Conservation (phyloP, 106 monocot genomes). For the Phalaenopsis aphrodite region DNA sequence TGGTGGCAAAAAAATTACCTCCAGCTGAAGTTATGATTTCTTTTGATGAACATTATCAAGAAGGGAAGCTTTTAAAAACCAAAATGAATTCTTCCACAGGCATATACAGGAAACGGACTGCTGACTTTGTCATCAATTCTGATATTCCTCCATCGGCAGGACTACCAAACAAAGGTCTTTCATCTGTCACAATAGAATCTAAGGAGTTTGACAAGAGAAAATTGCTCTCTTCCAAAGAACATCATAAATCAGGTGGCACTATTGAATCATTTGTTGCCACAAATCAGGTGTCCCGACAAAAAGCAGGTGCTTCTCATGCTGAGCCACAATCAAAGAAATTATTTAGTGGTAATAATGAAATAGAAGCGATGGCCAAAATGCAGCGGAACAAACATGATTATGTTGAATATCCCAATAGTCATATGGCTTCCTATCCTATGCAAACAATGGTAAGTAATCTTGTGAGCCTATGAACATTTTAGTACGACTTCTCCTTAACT, state of each 20-base stretch:
- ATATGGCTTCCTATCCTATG: conserved; percentile 26
- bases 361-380: conserved; percentile 16
- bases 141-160: conserved; percentile 26
- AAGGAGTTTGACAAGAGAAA: conserved; percentile 46
- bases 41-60: conserved; percentile 42
- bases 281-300: conserved; percentile 32
- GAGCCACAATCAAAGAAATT: conserved; percentile 43
- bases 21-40: conserved; percentile 17
- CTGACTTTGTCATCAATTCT: conserved; percentile 21
- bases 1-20: conserved; percentile 33
- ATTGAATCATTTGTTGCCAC: conserved; percentile 28
- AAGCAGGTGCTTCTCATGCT: conserved; percentile 30
- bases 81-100: conserved; percentile 23
- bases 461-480: not conserved
- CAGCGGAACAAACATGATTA: conserved; percentile 34
- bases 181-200: conserved; percentile 20
- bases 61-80: conserved; percentile 45
- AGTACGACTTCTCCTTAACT: not conserved
- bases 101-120: conserved; percentile 32
- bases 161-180: conserved; percentile 27
- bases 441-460: conserved; percentile 40
- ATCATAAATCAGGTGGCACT: conserved; percentile 28
- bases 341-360: conserved; percentile 40
- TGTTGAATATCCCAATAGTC: conserved; percentile 20
- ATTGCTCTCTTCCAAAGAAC: conserved; percentile 18